Base-by-base conservation (phyloP, 2,329 filamentous ascomycete species). In the Balansia obtecta region DNA sequence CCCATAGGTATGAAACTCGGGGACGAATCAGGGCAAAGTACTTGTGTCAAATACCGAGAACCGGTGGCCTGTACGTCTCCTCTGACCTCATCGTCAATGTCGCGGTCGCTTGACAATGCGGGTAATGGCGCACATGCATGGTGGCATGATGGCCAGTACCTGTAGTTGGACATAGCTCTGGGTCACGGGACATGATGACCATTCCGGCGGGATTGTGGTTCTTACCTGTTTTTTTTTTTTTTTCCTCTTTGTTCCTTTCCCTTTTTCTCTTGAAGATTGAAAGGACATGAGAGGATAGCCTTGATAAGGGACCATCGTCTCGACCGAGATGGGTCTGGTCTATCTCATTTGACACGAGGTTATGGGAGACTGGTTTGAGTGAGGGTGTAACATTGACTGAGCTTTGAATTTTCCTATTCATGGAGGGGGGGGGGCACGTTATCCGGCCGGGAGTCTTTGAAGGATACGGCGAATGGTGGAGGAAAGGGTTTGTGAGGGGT, bases 141-240 rank as follows among this genome's bases (percentile, higher is more conserved):
- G 49, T 50, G 50, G 50, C 33, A 49, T 43, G 20, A 33, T 18
- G 15, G 16, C 18, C 40, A 42, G 32, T 30, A 22, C 47, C 47
- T 49, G 18, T 50, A 50, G 47, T 30, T 34, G 47, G n/a, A 42
- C 37, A 45, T 34, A 16, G 40, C 30, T 34, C 22, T 34, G 18
- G 37, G 22, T 16, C 18, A 13, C 18, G 37, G 30, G 30, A 1
- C 34, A 48, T 40, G 45, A 46, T 45, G 22, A 15, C 39, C 39
- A 18, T 41, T 8, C 6, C 18, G 18, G 15, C 45, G 20, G 33
- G n/a, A 39, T 15, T 11, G 15, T 15, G 27, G 27, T 33, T 27
- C 18, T 3, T 16, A 18, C 27, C 8, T 27, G 5, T 8, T 27
- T 27, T 27, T 27, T 27, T 27, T 8, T 27, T 27, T 27, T 27